Base-by-base conservation (phyloP, 768 basidiomycete genomes). In the Podaxis rugospora region DNA sequence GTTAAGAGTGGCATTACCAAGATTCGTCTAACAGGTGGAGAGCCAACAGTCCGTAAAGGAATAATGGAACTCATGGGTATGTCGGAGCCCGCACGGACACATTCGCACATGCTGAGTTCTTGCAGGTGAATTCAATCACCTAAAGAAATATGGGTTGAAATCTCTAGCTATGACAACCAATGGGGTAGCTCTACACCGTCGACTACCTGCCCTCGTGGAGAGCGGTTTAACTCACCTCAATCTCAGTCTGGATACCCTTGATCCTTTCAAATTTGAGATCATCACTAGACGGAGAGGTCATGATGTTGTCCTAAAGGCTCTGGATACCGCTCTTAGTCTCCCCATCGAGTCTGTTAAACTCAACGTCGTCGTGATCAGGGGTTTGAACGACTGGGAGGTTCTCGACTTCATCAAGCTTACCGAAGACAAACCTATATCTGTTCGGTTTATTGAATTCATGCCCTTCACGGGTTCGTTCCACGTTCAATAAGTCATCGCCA, bases 371-470 rank as follows among this genome's bases (percentile, higher is more conserved):
- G 82, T 95, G 36, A 79, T 95, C 62, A 87, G 85, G 65, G 89
- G 85, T 18, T 74, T 96, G 32, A 95, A 95, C 66, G 90, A 93
- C 67, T 71, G 76, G n/a, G 92, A 95, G 71, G 76, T 93, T 11
- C 69, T 85, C 2, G 87, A 89, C 60, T 95, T 95, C 68, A 84
- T 93, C 42, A 83, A 88, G 66, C 75, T 95, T 73, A 91, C 90
- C 4, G 84, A 81, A 65, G 74, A 88, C 49, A 77, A 77, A 49
- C 71, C 75, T 1, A 72, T 93, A 25, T 90, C 84, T 40, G 84
- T 94, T 42, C 84, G 94, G 39, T 93, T 95, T 71, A 95, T 95
- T 61, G 93, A 95, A 72, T 95, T 91, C 69, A 95, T 96, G 94
- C 92, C 93, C 10, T 96, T 96, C 71, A 89, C 86, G 65, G 93